Evolutionary conservation across 176 grass and related monocot genomes (phyloP), one percentile per base, ranked within the genome.

Genomic region (Lolium perenne): DNA sequence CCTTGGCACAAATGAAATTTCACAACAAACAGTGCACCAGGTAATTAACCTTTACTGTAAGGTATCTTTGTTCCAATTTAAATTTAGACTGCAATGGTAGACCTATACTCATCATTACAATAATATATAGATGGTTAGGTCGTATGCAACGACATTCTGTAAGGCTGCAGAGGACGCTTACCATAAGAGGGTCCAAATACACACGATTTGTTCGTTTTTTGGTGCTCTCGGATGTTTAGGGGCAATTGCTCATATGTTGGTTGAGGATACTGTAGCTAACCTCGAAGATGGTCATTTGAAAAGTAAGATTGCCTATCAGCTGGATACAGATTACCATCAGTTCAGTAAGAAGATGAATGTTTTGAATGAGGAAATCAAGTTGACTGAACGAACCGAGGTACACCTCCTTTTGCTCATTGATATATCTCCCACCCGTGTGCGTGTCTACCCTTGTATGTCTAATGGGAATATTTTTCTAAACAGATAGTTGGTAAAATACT

Each of bases 71-170:
- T 15, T 59, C 0, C 2, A 4, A 41, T 17, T 71, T 71, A 35
- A 25, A 41, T 4, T 41, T 41, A 41, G 12, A 5, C 56, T 8
- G 61, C 43, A 65, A 16, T 50, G 25, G 22, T 80, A 23, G 17
- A 64, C 56, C 17, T 29, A 80, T 47, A 63, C 41, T 48, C 46
- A 23, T 4, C 25, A 9, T 65, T 48, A 32, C 78, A 47, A 23
- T 32, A 64, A 32, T 26, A 80, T 47, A 66, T 35, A 80, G 78
- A 80, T 80, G 78, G 77, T 80, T 66, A 80, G 79, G 45, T 18
- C 8, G 6, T 81, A 67, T 35, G 79, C 45, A 81, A 13, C 60
- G 26, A 66, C 49, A 48, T 10, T 81, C 64, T 81, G 11, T 7
- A 81, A 51, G 26, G 61, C 49, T 51, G 79, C 61, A 2, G 16